A percentile compares a stretch with the other conserved stretches of the same genome.
These are phyloP conservation scores for Dictyostelium purpureum DNA, from an alignment of 78 protist species.

Conservation along the genomic window DNA sequence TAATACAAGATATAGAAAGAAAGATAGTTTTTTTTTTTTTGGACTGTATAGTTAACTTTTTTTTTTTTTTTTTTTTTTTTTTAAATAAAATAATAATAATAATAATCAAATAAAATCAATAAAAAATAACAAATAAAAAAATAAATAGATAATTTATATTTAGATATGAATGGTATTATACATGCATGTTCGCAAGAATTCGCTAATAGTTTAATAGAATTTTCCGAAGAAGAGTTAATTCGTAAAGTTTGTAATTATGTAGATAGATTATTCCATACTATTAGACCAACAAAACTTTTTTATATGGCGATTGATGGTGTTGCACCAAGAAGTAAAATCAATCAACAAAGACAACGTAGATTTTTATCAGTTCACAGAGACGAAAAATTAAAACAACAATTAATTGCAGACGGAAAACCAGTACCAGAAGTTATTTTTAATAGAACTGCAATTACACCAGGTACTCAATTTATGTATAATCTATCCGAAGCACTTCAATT, in stretches of 20 bases:
- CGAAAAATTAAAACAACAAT: constrained; percentile 39
- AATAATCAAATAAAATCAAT: no score
- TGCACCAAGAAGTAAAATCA: constrained; percentile 99
- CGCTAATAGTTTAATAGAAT: background rate
- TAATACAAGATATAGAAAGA: no score
- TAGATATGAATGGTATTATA: constrained; percentile 99
- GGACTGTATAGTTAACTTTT: constrained; percentile 42
- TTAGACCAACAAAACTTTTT: constrained; percentile 97
- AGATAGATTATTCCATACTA: constrained; percentile 94
- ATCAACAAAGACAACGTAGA: constrained; percentile 95
- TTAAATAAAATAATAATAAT: no score
- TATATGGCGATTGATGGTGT: constrained; percentile 97
- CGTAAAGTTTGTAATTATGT: constrained; percentile 92
- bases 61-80: constrained; percentile 77
- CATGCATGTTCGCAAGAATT: constrained; percentile 98
- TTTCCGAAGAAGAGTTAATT: constrained; percentile 90
- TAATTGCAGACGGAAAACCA: constrained; percentile 41
- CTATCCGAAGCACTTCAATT: constrained; percentile 86
- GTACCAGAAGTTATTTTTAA: constrained; percentile 80
- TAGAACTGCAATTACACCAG: constrained; percentile 98
- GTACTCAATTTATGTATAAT: constrained; percentile 96
- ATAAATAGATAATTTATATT: constrained; percentile 97
- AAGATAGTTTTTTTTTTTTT: background rate
- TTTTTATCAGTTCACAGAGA: constrained; percentile 94
- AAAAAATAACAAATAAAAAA: constrained; percentile 64